Evolutionary conservation across 495 filamentous ascomycete genomes (phyloP).

Genomic region (Neurospora sp.): DNA sequence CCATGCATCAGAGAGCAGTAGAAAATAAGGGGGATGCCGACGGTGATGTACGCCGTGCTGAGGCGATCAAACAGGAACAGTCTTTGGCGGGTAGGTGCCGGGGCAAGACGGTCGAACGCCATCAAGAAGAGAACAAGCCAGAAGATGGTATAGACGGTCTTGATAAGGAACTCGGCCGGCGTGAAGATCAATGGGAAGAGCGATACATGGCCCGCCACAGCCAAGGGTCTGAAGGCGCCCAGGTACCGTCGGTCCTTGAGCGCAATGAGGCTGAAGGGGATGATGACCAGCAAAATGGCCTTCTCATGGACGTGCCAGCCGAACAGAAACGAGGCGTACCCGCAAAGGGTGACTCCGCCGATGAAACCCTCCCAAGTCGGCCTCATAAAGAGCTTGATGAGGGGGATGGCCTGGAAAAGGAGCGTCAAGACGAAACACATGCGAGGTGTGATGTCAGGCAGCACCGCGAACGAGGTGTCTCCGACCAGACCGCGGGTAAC

Average conservation of each 20-base stretch:
- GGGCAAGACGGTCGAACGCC: slow-evolving; percentile 79
- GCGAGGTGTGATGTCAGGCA: slow-evolving; percentile 74
- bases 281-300: slow-evolving; percentile 85
- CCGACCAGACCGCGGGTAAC: slow-evolving; percentile 89
- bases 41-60: slow-evolving; percentile 73
- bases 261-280: slow-evolving; percentile 90
- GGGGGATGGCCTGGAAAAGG: slow-evolving; percentile 66
- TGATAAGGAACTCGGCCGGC: slow-evolving; percentile 81
- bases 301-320: slow-evolving; percentile 99
- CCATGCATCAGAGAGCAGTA: slow-evolving; percentile 83
- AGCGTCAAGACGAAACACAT: slow-evolving; percentile 77
- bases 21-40: slow-evolving; percentile 78
- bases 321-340: slow-evolving; percentile 92
- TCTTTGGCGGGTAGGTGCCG: slow-evolving; percentile 59
- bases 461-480: slow-evolving; percentile 88
- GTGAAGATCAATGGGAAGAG: slow-evolving; percentile 93
- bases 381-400: slow-evolving; percentile 70
- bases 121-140: slow-evolving; percentile 84
- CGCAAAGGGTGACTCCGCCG: slow-evolving; percentile 85
- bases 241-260: slow-evolving; percentile 87
- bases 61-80: slow-evolving; percentile 87
- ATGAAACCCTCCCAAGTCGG: slow-evolving; percentile 85
- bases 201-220: slow-evolving; percentile 88
- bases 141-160: slow-evolving; percentile 84
- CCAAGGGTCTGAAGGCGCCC: slow-evolving; percentile 82